phyloP scores from a whole-genome alignment of 2,329 filamentous ascomycete species.

The Penicillium decumbens region DNA sequence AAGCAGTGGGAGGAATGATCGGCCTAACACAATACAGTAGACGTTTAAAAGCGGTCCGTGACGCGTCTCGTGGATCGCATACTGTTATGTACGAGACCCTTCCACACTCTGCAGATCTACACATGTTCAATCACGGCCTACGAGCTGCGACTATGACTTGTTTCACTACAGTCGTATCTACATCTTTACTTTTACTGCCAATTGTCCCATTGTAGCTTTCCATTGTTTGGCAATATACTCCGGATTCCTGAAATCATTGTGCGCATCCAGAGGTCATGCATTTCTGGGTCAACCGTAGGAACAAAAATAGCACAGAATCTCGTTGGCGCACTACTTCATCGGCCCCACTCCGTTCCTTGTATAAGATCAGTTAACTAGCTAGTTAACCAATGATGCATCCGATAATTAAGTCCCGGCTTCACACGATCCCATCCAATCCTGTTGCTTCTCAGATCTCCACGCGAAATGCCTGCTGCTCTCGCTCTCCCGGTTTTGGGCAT shows the following conservation, averaged over 20 bases:
- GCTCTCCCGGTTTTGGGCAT: neutral
- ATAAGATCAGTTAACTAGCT: too few relatives aligned
- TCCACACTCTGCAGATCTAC: neutral
- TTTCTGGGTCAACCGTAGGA: slow-evolving; percentile 36
- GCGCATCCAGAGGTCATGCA: neutral
- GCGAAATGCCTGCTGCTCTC: neutral
- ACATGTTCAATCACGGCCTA: too few relatives aligned
- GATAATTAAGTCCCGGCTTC: slow-evolving; percentile 5
- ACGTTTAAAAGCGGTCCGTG: neutral
- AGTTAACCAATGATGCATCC: slow-evolving; percentile 1
- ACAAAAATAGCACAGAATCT: slow-evolving; percentile 7
- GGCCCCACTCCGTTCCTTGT: slow-evolving; percentile 4
- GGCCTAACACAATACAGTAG: neutral
- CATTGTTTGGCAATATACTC: neutral
- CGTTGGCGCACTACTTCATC: slow-evolving; percentile 1
- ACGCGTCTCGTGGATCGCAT: neutral
- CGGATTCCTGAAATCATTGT: neutral
- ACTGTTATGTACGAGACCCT: neutral
- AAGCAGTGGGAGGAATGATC: neutral
- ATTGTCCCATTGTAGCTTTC: too few relatives aligned
- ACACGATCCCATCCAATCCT: slow-evolving; percentile 9
- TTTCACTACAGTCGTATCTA: neutral
- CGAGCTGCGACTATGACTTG: neutral
- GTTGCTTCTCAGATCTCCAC: neutral
- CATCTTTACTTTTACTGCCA: neutral